Evolutionary conservation across 2,329 filamentous ascomycete species (phyloP).

Genomic region (Xylariaceae sp.): DNA sequence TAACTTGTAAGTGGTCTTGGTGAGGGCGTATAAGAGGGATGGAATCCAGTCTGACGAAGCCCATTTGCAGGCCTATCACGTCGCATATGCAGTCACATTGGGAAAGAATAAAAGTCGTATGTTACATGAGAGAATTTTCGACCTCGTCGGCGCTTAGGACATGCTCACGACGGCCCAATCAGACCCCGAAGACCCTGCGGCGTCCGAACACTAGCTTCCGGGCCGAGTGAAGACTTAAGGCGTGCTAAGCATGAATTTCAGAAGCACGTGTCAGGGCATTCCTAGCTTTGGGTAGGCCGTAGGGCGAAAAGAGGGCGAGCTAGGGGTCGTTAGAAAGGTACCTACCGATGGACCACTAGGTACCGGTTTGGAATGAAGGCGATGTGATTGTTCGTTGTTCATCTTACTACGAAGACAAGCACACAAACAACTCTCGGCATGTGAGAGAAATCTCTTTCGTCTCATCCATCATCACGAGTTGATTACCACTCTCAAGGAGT

Average conservation of each 20-base stretch:
- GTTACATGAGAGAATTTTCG: constrained; percentile 16
- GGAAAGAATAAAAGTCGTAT: neutral
- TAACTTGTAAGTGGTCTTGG: no score
- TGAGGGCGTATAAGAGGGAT: neutral
- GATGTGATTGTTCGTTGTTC: no score
- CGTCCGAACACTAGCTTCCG: neutral
- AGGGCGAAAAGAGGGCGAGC: no score
- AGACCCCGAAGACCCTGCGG: constrained; percentile 8
- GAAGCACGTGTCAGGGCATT: neutral
- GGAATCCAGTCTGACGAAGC: neutral
- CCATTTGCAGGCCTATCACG: constrained; percentile 2
- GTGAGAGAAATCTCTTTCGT: no score
- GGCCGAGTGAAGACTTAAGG: neutral
- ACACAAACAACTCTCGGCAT: no score
- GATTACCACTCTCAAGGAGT: no score
- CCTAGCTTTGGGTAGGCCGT: no score
- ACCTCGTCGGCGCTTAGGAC: constrained; percentile 19
- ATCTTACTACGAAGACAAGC: no score
- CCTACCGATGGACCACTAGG: neutral
- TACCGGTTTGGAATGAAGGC: no score
- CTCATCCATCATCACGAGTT: no score
- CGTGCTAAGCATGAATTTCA: neutral
- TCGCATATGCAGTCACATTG: constrained; percentile 14
- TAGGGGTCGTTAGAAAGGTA: neutral
- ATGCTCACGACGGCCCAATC: constrained; percentile 13